These are phyloP conservation scores for Boeremia lycopersici DNA, from an alignment of 2,329 filamentous ascomycete species.

Conservation along the genomic window DNA sequence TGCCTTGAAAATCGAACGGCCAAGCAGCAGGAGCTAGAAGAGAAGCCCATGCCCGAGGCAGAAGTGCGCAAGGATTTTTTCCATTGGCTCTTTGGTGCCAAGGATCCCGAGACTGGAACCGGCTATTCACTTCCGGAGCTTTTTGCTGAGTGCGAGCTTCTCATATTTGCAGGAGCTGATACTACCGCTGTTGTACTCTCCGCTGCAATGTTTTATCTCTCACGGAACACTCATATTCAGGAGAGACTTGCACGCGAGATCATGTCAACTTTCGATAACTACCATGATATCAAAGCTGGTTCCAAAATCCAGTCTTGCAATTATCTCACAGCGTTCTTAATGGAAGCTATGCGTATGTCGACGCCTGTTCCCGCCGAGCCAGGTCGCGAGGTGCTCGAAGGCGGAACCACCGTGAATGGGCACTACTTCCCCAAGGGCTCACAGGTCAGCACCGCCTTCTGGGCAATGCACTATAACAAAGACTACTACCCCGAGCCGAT, in stretches of 20 bases:
- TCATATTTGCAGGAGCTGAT: conserved; percentile 26
- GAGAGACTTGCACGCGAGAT: conserved; percentile 18
- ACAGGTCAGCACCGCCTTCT: conserved; percentile 26
- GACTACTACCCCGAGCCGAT: conserved; percentile 24
- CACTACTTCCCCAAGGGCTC: conserved; percentile 25
- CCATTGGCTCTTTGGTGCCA: conserved; percentile 48
- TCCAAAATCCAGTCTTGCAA: conserved; percentile 13
- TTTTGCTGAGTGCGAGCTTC: conserved; percentile 30
- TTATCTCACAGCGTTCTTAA: conserved; percentile 24
- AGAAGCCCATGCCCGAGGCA: conserved; percentile 7
- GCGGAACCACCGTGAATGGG: conserved; percentile 24
- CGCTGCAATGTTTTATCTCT: conserved; percentile 22
- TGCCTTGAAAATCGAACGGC: conserved; percentile 6
- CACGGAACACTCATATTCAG: conserved; percentile 2
- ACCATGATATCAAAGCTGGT: conserved; percentile 21
- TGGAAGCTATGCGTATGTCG: conserved; percentile 24
- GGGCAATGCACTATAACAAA: conserved; percentile 24
- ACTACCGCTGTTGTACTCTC: conserved; percentile 20
- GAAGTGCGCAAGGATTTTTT: conserved; percentile 48
- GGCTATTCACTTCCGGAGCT: conserved; percentile 46
- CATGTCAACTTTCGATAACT: conserved; percentile 11
- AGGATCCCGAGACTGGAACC: conserved; percentile 48
- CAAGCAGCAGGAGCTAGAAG: conserved; percentile 7
- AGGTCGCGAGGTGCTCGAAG: conserved; percentile 22
- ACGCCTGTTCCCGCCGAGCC: conserved; percentile 21